Evolutionary conservation across 257 asterid species (phyloP), one percentile per base, ranked within the genome.

Genomic region (Solanum microdontum): DNA sequence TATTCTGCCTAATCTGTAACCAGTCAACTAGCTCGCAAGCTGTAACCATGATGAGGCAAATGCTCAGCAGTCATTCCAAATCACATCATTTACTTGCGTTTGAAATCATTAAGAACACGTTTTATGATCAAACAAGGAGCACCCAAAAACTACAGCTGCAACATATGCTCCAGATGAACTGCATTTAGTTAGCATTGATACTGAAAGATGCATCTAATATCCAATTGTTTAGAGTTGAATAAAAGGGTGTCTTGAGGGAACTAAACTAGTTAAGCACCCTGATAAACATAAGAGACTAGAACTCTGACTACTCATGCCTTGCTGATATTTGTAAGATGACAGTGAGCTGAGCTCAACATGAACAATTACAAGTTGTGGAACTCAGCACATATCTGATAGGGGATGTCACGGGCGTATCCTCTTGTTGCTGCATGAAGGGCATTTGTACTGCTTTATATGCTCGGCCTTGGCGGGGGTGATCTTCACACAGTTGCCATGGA

Each of bases 401-500:
- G 84, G 37, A 79, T 13, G 64, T 89, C 90, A 92, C 36, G 92
- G 90, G 40, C 94, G 93, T 37, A 92, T 89, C 87, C 94, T 92
- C 92, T 95, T 95, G 94, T 93, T 92, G 86, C 90, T 89, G 91
- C 98, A 95, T 21, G 94, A 83, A 7, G 98, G 98, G 94, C 98
- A 96, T 88, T 94, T 95, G 92, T 95, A 95, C 87, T 93, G 94
- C 94, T 96, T 92, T 92, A 96, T 94, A 88, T 94, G 94, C 90
- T 96, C 94, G 2, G 98, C 98, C 90, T 92, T 92, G 5, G 97
- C 98, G 3, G 96, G 98, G 66, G 98, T 95, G 82, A 95, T 93
- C 92, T 94, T 95, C 75, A 94, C 98, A 21, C 98, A 94, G 88
- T 93, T 93, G 10, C 98, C 97, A 86, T 95, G 98, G 93, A 94